Base-by-base conservation (phyloP, 2,329 filamentous ascomycete genomes). In the Lasiodiplodia sp. region DNA sequence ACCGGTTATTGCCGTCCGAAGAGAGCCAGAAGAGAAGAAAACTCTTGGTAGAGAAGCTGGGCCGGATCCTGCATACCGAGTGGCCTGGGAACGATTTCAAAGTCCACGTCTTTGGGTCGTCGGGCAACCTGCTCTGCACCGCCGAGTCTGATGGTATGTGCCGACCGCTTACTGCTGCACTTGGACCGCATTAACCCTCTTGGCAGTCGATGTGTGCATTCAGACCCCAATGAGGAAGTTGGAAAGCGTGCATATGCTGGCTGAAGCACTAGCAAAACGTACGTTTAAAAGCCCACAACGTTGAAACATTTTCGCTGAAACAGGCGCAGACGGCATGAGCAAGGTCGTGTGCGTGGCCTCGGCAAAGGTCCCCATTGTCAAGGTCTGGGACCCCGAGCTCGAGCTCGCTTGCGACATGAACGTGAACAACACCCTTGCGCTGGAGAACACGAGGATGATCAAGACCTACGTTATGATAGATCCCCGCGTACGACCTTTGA, bases 371-470 rank as follows among this genome's bases (percentile, higher is more conserved):
- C 95, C 96, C 4, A 99, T 99, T 76, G 96, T 99, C 73, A 98
- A 98, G 83, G 92, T 97, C 68, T 99, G 96, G 94, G 96, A 99
- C 78, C 96, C 96, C 3, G 93, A 97, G 79, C 85, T 97, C 68
- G 85, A 90, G 72, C 85, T 99, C 63, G 92, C 94, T 18, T 97
- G 94, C 79, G 96, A 99, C 78, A 96, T 99, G 91, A 99, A 99
- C 74, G 94, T 99, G 82, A 99, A 99, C 83, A 99, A 98, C 75
- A 96, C 94, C 0, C 82, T 96, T 66, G 96, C 96, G 4, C 84
- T 99, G 70, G 94, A 98, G 79, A 99, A 99, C 76, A 99, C 96
- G 16, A 90, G 94, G 63, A 97, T 99, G 94, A 96, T 99, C 75
- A 93, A 94, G 78, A 97, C 94, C 0, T 99, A 99, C 81, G 93